These are phyloP conservation scores for Beauveria sp. DNA, from an alignment of 2,329 filamentous ascomycete genomes.

Conservation along the genomic window DNA sequence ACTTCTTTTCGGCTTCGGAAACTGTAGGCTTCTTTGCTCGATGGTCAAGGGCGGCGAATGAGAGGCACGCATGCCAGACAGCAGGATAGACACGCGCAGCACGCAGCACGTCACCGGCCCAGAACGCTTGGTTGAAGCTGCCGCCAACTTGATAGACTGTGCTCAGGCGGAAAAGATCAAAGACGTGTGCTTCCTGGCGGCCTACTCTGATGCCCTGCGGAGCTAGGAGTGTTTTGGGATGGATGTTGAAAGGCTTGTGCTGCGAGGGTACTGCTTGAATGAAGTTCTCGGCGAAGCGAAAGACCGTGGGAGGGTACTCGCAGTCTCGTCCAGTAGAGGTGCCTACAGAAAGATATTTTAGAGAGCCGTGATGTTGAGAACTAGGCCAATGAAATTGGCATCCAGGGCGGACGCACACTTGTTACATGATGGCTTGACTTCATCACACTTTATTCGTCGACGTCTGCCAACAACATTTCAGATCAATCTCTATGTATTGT, in stretches of 20 bases:
- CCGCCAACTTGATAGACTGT: slow-evolving; percentile 5
- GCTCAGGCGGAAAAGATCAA: slow-evolving; percentile 3
- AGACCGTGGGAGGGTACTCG: neutral
- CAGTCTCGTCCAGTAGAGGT: neutral
- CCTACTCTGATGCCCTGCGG: neutral
- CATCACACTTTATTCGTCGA: slow-evolving; percentile 7
- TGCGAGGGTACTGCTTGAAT: neutral
- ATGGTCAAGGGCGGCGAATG: slow-evolving; percentile 1
- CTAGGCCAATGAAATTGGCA: neutral
- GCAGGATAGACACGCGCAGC: slow-evolving; percentile 1
- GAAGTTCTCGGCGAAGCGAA: neutral
- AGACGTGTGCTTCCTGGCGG: neutral
- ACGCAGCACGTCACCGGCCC: neutral
- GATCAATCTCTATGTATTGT: neutral
- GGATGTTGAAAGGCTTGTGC: neutral
- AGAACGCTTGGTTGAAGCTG: slow-evolving; percentile 5
- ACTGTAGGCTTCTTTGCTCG: slow-evolving; percentile 1
- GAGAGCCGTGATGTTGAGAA: neutral
- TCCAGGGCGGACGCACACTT: neutral
- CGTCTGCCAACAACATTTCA: neutral
- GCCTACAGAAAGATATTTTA: neutral
- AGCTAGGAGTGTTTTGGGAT: neutral
- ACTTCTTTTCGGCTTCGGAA: neutral
- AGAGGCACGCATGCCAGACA: slow-evolving; percentile 6
- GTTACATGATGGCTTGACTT: slow-evolving; percentile 3